These are phyloP conservation scores for Cordyceps tenuipes DNA, from an alignment of 2,329 filamentous ascomycete genomes.

Conservation along the genomic window DNA sequence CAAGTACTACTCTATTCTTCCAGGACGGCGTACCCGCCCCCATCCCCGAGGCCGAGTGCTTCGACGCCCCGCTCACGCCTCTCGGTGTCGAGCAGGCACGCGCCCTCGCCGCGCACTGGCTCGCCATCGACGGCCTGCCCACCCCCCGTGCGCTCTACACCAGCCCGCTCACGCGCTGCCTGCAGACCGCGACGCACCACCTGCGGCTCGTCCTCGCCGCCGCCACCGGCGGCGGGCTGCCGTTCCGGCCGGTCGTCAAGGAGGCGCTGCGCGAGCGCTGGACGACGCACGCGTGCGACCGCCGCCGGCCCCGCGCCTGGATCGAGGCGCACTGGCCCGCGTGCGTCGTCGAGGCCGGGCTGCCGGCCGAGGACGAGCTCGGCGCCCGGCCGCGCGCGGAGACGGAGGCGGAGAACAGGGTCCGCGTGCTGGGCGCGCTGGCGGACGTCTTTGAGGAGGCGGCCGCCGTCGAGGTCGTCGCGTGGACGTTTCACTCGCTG, in stretches of 20 bases:
- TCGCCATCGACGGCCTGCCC: conserved; percentile 36
- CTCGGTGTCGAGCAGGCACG: conserved; percentile 45
- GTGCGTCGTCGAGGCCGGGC: conserved; percentile 44
- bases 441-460: conserved; percentile 38
- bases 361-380: conserved; percentile 46
- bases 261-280: conserved; percentile 52
- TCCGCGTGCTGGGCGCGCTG: conserved; percentile 32
- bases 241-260: conserved; percentile 45
- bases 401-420: conserved; percentile 38
- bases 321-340: conserved; percentile 42
- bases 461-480: conserved; percentile 31
- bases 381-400: conserved; percentile 42
- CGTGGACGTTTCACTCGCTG: conserved; percentile 42
- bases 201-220: conserved; percentile 34
- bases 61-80: conserved; percentile 41
- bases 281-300: conserved; percentile 54
- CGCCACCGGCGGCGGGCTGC: conserved; percentile 27
- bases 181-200: conserved; percentile 46
- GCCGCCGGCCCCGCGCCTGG: conserved; percentile 37
- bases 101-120: conserved; percentile 44
- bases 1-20: too few relatives aligned
- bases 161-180: conserved; percentile 49
- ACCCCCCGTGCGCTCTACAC: conserved; percentile 47
- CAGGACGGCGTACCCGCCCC: too few relatives aligned
- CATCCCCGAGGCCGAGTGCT: conserved; percentile 27